Evolutionary conservation across 139 green algal genomes (phyloP), one percentile per base, ranked within the genome.

Genomic region (Nannochloris sp.): DNA sequence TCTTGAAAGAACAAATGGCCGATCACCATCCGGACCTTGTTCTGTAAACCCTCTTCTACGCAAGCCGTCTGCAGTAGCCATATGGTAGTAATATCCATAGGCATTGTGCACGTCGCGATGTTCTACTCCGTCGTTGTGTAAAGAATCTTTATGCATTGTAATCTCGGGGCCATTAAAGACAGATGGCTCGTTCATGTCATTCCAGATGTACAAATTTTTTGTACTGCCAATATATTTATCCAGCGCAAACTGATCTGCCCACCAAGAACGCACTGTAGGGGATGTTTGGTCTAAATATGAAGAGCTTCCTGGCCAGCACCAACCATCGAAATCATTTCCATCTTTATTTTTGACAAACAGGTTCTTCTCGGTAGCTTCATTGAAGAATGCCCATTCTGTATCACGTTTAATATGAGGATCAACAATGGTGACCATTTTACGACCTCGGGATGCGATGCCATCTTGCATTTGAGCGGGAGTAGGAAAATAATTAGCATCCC

Each of bases 141-240:
- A 59, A 45, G 81, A 76, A 76, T 98, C 92, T 78, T 97, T 96
- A 53, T 80, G 87, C 87, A 97, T 94, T 1, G 90, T 95, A 61
- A 96, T 90, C 74, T 99, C 95, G 9, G 92, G 95, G 0, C 94
- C 94, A 57, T 99, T 98, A 84, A 99, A 98, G 23, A 99, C 95
- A 29, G 77, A 91, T 0, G 94, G 94, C 85, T 99, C 95, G 72
- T 99, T 99, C 95, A 99, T 99, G 79, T 99, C 95, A 76, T 99
- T 99, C 95, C 95, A 99, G 58, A 97, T 95, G 83, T 98, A 96
- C 47, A 99, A 85, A 67, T 90, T 68, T 38, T 74, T 61, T 6
- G 90, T 97, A 64, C 74, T 88, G 54, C 89, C 88, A 53, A 83
- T 24, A 79, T 97, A 99, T 53, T 76, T 79, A 54, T 75, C 69